Conservation (phyloP, 1,139 yeast genomes). For the Arxiozyma slooffiae region DNA sequence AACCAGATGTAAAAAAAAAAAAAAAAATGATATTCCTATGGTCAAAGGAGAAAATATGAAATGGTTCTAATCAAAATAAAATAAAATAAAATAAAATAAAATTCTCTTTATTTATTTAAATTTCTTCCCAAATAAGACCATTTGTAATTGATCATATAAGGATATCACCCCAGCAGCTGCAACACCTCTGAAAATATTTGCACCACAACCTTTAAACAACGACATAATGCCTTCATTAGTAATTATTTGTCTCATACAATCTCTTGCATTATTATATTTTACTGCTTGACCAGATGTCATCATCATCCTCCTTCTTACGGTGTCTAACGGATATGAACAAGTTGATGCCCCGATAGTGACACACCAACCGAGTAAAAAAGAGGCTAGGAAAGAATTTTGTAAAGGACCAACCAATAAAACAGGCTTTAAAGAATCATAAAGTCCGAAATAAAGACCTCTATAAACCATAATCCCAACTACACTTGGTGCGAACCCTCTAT, state of each 20-base stretch:
- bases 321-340: constrained; percentile 14
- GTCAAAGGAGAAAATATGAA: no score
- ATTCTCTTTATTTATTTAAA: no score
- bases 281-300: constrained; percentile 16
- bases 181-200: constrained; percentile 16
- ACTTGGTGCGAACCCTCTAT: constrained; percentile 14
- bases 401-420: constrained; percentile 10
- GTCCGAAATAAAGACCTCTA: constrained; percentile 15
- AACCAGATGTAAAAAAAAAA: no score
- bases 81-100: no score
- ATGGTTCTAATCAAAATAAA: no score
- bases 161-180: constrained; percentile 17
- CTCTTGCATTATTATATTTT: constrained; percentile 13
- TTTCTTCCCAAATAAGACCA: constrained; percentile 14
- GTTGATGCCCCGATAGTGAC: constrained; percentile 16
- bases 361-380: constrained; percentile 15
- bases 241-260: constrained; percentile 10
- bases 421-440: constrained; percentile 14
- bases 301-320: constrained; percentile 17
- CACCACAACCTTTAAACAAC: constrained; percentile 15
- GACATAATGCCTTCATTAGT: constrained; percentile 14
- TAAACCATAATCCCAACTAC: constrained; percentile 14
- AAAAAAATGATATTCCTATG: no score
- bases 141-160: constrained; percentile 15
- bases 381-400: constrained; percentile 13